These are phyloP conservation scores for Pyrus hybrid DNA, from an alignment of 331 rosid genomes.

Conservation along the genomic window DNA sequence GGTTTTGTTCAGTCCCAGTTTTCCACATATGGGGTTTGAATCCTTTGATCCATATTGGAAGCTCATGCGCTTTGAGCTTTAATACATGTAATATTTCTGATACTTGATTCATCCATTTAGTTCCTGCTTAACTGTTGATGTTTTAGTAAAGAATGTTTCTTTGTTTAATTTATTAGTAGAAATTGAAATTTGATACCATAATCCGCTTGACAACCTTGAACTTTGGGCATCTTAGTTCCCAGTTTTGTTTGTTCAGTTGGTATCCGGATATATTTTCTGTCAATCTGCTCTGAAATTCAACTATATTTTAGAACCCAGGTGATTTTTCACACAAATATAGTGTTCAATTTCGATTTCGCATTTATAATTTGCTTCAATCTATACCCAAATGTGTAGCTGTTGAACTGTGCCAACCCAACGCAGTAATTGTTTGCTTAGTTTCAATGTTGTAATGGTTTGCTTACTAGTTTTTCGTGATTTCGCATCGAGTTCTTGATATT, in stretches of 20 bases:
- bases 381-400: not conserved
- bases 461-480: not conserved
- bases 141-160: not conserved
- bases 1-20: constrained; percentile 3
- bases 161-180: not conserved
- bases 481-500: not conserved
- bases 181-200: not conserved
- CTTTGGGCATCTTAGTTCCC: not conserved
- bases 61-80: constrained; percentile 11
- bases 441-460: not conserved
- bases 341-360: not conserved
- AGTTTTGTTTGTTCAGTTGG: not conserved
- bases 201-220: not conserved
- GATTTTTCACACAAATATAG: not conserved
- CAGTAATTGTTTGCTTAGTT: not conserved
- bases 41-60: constrained; percentile 1
- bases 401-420: not conserved
- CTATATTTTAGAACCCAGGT: not conserved
- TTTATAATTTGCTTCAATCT: not conserved
- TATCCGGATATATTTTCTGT: not conserved
- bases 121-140: not conserved
- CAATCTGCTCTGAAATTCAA: not conserved
- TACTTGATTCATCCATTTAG: not conserved
- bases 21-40: not conserved
- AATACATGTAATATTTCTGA: not conserved